Conservation (phyloP, 495 filamentous ascomycete genomes). For the Oidiodendron maius region DNA sequence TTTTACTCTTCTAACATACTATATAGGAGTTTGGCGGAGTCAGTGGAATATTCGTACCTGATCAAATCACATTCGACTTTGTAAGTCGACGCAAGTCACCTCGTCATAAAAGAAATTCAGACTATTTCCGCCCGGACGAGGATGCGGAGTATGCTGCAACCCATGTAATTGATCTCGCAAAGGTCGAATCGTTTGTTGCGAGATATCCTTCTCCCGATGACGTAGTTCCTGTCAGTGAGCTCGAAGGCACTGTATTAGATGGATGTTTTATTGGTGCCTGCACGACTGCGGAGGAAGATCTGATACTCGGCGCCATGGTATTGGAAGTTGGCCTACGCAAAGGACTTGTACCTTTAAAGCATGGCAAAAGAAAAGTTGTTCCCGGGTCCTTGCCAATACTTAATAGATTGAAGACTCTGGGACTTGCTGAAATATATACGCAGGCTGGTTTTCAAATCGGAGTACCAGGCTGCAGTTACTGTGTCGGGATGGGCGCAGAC, state of each 20-base stretch:
- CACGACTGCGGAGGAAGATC: conserved; percentile 41
- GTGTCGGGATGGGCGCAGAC: conserved; percentile 40
- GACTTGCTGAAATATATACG: conserved; percentile 32
- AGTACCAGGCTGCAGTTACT: conserved; percentile 40
- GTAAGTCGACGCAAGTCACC: conserved; percentile 26
- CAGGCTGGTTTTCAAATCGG: conserved; percentile 36
- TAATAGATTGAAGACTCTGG: conserved; percentile 26
- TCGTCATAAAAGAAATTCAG: conserved; percentile 24
- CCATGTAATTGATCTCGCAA: conserved; percentile 30
- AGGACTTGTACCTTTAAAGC: conserved; percentile 21
- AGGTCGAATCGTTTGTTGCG: conserved; percentile 33
- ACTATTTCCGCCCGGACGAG: conserved; percentile 34
- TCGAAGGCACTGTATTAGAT: conserved; percentile 28
- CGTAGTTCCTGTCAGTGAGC: conserved; percentile 34
- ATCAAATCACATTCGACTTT: conserved; percentile 29
- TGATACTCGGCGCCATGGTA: conserved; percentile 35
- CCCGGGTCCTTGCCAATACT: conserved; percentile 35
- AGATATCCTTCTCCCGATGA: conserved; percentile 39
- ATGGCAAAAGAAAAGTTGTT: conserved; percentile 34
- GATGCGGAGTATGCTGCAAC: conserved; percentile 33
- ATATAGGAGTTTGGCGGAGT: conserved; percentile 41
- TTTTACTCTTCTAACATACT: no score
- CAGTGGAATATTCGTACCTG: conserved; percentile 36
- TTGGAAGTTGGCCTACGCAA: conserved; percentile 30
- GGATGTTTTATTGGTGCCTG: conserved; percentile 46